phyloP scores from a whole-genome alignment of 345 rosid genomes.

The Pelargonium nanum region DNA sequence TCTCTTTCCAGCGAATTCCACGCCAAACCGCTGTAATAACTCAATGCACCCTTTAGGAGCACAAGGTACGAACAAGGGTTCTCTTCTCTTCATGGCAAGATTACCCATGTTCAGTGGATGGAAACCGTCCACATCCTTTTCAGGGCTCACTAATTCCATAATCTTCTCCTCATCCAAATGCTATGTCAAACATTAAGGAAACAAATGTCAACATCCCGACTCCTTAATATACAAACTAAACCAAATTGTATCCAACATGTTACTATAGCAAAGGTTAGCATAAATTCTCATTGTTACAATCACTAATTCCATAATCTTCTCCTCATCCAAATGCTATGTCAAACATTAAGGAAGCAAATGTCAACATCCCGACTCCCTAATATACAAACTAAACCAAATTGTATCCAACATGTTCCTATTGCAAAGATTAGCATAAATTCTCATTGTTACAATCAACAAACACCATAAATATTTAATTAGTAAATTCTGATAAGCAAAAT shows the following conservation, averaged over 20 bases:
- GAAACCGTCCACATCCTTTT: slow-evolving; percentile 31
- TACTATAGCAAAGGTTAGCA: no score
- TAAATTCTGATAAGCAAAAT: neutral
- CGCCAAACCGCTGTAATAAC: slow-evolving; percentile 20
- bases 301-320: slow-evolving; percentile 13
- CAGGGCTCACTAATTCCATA: slow-evolving; percentile 14
- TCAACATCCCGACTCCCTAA: neutral
- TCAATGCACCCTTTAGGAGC: slow-evolving; percentile 26
- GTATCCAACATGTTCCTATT: neutral
- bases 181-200: slow-evolving; percentile 5
- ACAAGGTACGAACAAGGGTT: slow-evolving; percentile 27
- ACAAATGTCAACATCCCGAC: neutral
- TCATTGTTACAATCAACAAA: no score
- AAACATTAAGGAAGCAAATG: neutral
- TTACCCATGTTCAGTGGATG: slow-evolving; percentile 28
- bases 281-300: no score
- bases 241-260: neutral
- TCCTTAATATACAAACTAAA: no score
- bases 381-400: neutral
- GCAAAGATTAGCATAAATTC: no score
- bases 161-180: slow-evolving; percentile 25
- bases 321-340: slow-evolving; percentile 21
- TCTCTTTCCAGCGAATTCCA: slow-evolving; percentile 25
- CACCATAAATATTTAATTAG: no score
- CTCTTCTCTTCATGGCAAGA: slow-evolving; percentile 30